Conservation (phyloP, 768 basidiomycete species). For the Leucosporidium yakuticum region DNA sequence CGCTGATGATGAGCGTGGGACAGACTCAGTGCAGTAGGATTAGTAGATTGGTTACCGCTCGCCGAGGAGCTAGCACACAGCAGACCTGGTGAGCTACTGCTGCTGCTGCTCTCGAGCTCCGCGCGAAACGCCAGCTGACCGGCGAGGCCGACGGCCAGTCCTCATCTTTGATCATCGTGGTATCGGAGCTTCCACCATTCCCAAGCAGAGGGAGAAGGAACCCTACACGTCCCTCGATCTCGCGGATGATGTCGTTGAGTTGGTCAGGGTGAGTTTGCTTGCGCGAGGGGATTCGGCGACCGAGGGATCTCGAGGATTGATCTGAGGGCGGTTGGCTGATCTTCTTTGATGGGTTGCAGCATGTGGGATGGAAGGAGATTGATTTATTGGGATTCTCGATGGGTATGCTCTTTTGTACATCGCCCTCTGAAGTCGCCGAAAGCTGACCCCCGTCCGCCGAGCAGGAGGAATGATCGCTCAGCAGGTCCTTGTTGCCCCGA, state of each 20-base stretch:
- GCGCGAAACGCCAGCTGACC: not conserved
- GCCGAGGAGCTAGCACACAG: not conserved
- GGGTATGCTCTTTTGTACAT: not conserved
- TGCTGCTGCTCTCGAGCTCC: no score
- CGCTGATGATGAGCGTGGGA: no score
- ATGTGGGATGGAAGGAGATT: constrained; percentile 12
- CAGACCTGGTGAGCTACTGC: constrained; percentile 18
- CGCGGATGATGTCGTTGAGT: constrained; percentile 10
- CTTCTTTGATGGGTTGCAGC: constrained; percentile 3
- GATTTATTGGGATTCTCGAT: constrained; percentile 31
- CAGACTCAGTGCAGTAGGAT: constrained; percentile 26
- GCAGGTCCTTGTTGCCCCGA: constrained; percentile 6
- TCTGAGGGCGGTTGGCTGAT: not conserved
- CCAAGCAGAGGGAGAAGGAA: not conserved
- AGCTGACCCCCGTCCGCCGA: no score
- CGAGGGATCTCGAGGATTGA: not conserved
- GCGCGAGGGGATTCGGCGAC: not conserved
- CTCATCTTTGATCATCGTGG: constrained; percentile 31
- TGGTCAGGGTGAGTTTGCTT: constrained; percentile 8
- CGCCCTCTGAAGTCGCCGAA: no score
- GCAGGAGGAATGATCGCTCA: constrained; percentile 27
- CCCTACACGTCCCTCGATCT: constrained; percentile 3
- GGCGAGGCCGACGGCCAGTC: constrained; percentile 2
- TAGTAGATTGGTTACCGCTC: constrained; percentile 28
- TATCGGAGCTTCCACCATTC: constrained; percentile 17